Base-by-base conservation (phyloP, 345 rosid genomes). In the Hypericum androsaemum region DNA sequence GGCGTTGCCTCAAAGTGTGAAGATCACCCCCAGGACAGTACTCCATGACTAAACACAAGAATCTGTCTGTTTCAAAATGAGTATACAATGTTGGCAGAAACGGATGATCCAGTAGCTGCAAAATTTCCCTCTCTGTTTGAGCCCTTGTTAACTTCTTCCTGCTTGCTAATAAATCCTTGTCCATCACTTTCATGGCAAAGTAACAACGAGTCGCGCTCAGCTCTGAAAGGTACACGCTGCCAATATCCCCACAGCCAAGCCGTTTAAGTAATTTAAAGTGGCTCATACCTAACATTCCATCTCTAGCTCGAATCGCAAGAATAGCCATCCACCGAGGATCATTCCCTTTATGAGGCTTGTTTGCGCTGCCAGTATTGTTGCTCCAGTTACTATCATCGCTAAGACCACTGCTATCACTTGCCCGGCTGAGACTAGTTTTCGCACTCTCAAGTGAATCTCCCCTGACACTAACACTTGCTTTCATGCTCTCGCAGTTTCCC, bases 121-220 rank as follows among this genome's bases (percentile, higher is more conserved):
- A 72, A 74, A 92, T 92, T 67, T 92, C 96, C 63, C 98, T 83
- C 68, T 92, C 98, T 0, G 98, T 92, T 65, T 92, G 98, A 68
- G 94, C 96, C 71, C 98, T 69, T 32, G 76, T 83, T 73, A 92
- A 70, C 78, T 92, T 92, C 77, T 92, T 92, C 63, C 98, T 74
- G 67, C 88, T 75, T 53, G 89, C 95, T 60, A 90, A 95, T 48
- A 96, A 90, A 36, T 95, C 89, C 77, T 90, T 90, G 67, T 92
- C 98, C 98, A 92, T 92, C 45, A 92, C 98, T 65, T 92, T 92
- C 78, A 92, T 89, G 15, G 98, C 98, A 56, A 92, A 92, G 72
- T 73, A 81, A 60, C 95, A 88, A 36, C 80, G 77, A 59, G 98
- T 88, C 38, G 94, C 87, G 44, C 88, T 87, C 47, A 92, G 65